Evolutionary conservation across 352 stramenopile genomes (phyloP), one percentile per base, ranked within the genome.

Genomic region (Phytophthora pini): DNA sequence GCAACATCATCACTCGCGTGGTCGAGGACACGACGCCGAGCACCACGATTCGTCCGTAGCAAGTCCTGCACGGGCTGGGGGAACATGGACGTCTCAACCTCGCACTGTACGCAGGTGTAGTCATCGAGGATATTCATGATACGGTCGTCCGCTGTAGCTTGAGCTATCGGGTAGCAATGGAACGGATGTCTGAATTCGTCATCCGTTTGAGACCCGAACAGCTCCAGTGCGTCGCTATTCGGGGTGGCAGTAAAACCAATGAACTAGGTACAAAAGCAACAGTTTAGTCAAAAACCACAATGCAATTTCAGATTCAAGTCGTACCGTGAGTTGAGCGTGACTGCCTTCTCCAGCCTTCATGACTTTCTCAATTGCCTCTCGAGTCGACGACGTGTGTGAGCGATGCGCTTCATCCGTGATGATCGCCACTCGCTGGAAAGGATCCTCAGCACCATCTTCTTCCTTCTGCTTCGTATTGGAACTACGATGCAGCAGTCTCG

Each of bases 391-490:
- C 9, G 83, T 84, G 49, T 95, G 85, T 2, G 87, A 93, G 17
- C 87, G 87, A 70, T 95, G 87, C 0, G 85, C 87, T 72, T 95
- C 87, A 59, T 95, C 87, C 11, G 85, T 90, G 52, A 95, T 88
- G 61, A 95, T 93, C 0, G 82, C 87, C 15, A 93, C 75, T 15
- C 85, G 80, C 20, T 82, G 85, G 32, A 83, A 92, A 8, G 61
- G 26, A 24, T 47, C 52, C 4, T 58, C 36, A 1, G 24, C 31
- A 8, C 31, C 29, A 5, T 10, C 31, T 8, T 39, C 47, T 8
- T 50, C 60, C 2, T 4, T 26, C n/a, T 8, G 20, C 36, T 44
- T 43, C 27, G 44, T 22, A 46, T 58, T 72, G 15, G 51, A 72
- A 13, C 61, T 77, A n/a, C 76, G 78, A 47, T 90, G 81, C 2